Evolutionary conservation across 371 early-diverging fungal genomes (phyloP).

Genomic region (Apophysomyces trapeziformis): DNA sequence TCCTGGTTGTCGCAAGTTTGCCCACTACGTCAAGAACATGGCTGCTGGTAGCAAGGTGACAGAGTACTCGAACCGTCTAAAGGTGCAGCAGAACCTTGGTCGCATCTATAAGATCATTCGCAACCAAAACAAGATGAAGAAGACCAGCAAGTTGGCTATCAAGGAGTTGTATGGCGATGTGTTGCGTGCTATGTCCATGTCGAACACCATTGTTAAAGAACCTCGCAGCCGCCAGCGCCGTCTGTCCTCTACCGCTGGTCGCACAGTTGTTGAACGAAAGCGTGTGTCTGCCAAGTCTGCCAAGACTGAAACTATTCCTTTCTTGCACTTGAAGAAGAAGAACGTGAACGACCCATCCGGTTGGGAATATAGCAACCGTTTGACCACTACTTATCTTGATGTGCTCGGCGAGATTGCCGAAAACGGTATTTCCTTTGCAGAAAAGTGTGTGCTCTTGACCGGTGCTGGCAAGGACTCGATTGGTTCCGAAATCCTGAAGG

Average conservation of each 20-base stretch:
- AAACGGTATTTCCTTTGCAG: slow-evolving; percentile 82
- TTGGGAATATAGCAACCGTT: slow-evolving; percentile 77
- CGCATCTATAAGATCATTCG: slow-evolving; percentile 82
- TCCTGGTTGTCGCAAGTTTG: slow-evolving; percentile 67
- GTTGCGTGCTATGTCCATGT: slow-evolving; percentile 76
- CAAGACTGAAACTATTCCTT: slow-evolving; percentile 77
- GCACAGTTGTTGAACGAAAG: slow-evolving; percentile 47
- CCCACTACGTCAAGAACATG: slow-evolving; percentile 76
- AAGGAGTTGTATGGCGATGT: slow-evolving; percentile 76
- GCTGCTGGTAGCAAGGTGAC: slow-evolving; percentile 72
- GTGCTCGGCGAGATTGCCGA: slow-evolving; percentile 72
- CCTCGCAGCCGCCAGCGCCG: slow-evolving; percentile 55
- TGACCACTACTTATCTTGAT: slow-evolving; percentile 78
- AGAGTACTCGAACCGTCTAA: slow-evolving; percentile 72
- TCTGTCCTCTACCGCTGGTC: slow-evolving; percentile 50
- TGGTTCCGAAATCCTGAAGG: slow-evolving; percentile 87
- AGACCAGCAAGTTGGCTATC: slow-evolving; percentile 72
- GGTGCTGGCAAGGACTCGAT: slow-evolving; percentile 95
- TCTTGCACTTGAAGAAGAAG: slow-evolving; percentile 78
- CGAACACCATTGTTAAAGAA: slow-evolving; percentile 67
- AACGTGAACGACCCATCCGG: slow-evolving; percentile 60
- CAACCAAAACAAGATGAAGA: slow-evolving; percentile 76
- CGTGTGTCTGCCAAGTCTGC: slow-evolving; percentile 53
- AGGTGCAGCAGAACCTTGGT: slow-evolving; percentile 78
- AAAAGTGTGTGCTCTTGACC: slow-evolving; percentile 86